These are phyloP conservation scores for Quercus lobata DNA, from an alignment of 331 rosid species.

Conservation along the genomic window DNA sequence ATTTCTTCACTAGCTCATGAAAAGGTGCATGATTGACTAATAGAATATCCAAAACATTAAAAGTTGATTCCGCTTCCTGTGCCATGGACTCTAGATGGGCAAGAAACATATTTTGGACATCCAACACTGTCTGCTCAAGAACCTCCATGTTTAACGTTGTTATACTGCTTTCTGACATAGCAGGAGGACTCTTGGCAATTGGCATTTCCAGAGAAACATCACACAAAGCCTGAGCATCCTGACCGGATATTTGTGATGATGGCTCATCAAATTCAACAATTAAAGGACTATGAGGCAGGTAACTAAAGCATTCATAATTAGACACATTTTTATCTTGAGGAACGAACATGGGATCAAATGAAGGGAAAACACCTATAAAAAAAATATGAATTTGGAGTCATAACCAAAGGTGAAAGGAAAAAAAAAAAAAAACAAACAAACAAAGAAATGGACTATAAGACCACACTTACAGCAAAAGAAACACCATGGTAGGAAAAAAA, in stretches of 20 bases:
- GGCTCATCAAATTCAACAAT: slow-evolving; percentile 5
- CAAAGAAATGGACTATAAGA: not conserved
- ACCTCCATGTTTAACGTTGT: slow-evolving; percentile 12
- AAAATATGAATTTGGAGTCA: not conserved
- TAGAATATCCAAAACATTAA: slow-evolving; percentile 4
- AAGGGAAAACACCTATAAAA: slow-evolving; percentile 34
- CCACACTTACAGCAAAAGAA: slow-evolving; percentile 34
- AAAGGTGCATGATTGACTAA: slow-evolving; percentile 22
- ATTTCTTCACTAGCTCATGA: slow-evolving; percentile 35
- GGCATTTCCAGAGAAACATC: slow-evolving; percentile 5
- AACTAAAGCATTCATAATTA: not conserved
- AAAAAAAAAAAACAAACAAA: too few relatives aligned
- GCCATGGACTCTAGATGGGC: slow-evolving; percentile 27
- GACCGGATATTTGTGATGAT: not conserved
- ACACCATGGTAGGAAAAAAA: slow-evolving; percentile 15
- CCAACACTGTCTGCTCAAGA: slow-evolving; percentile 10
- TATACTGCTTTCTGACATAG: slow-evolving; percentile 5
- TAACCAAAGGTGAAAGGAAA: slow-evolving; percentile 1
- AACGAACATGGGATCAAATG: slow-evolving; percentile 22
- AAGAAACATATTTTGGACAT: slow-evolving; percentile 24
- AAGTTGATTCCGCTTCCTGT: slow-evolving; percentile 21
- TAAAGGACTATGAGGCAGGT: not conserved
- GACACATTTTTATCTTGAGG: slow-evolving; percentile 2
- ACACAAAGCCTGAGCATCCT: slow-evolving; percentile 2
- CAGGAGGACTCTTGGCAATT: not conserved